These are phyloP conservation scores for Penicillium steckii DNA, from an alignment of 495 filamentous ascomycete genomes.

Conservation along the genomic window DNA sequence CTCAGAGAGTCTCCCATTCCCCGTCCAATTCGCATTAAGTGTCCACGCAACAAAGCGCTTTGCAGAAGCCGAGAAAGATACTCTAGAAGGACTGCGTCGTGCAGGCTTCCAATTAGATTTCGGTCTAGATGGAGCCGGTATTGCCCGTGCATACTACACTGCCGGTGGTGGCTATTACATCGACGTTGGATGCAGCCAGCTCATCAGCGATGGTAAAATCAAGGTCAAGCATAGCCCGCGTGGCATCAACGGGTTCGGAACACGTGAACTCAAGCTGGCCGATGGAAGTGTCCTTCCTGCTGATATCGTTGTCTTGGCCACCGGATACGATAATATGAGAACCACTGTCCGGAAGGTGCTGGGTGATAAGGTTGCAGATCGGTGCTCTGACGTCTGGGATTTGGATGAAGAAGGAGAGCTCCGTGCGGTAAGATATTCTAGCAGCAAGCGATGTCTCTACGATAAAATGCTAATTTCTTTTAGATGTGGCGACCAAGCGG, in stretches of 20 bases:
- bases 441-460: not conserved
- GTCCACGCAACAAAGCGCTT: slow-evolving; percentile 49
- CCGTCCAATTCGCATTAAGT: slow-evolving; percentile 57
- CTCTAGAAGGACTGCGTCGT: slow-evolving; percentile 57
- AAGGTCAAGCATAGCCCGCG: slow-evolving; percentile 66
- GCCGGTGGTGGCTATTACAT: slow-evolving; percentile 78
- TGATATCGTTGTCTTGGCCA: slow-evolving; percentile 79
- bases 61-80: slow-evolving; percentile 48
- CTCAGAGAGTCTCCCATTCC: slow-evolving; percentile 53
- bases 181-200: slow-evolving; percentile 67
- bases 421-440: slow-evolving; percentile 36
- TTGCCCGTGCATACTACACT: slow-evolving; percentile 69
- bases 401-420: slow-evolving; percentile 76
- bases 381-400: slow-evolving; percentile 72
- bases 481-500: slow-evolving; percentile 70
- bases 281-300: slow-evolving; percentile 67
- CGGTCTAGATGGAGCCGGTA: slow-evolving; percentile 62
- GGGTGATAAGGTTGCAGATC: slow-evolving; percentile 66
- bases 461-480: slow-evolving; percentile 9
- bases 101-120: slow-evolving; percentile 69
- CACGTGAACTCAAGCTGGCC: slow-evolving; percentile 54
- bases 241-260: slow-evolving; percentile 55
- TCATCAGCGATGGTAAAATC: slow-evolving; percentile 75
- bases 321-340: slow-evolving; percentile 80
- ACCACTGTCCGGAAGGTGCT: slow-evolving; percentile 60